These are phyloP conservation scores for Desmodesmus armatus DNA, from an alignment of 139 green algal species.

Conservation along the genomic window DNA sequence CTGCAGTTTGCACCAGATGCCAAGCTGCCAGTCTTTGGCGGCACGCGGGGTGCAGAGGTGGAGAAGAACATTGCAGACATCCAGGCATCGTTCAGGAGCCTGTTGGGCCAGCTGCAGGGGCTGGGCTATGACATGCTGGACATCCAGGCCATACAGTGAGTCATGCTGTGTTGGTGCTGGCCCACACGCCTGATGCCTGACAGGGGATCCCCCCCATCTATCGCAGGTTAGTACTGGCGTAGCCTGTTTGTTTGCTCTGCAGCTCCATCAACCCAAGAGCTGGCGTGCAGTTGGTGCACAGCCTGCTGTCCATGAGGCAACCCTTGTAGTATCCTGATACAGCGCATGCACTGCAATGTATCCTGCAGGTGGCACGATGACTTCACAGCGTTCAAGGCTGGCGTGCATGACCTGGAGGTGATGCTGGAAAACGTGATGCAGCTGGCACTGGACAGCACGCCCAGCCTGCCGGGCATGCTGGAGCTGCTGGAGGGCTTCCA, in stretches of 20 bases:
- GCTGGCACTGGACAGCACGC: constrained; percentile 67
- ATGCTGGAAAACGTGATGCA: constrained; percentile 85
- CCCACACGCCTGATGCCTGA: too few relatives aligned
- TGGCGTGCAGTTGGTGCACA: too few relatives aligned
- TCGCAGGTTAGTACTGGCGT: too few relatives aligned
- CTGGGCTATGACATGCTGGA: constrained; percentile 88
- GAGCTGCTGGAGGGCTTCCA: constrained; percentile 77
- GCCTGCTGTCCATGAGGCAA: too few relatives aligned
- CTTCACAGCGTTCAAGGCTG: constrained; percentile 89
- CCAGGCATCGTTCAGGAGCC: constrained; percentile 72
- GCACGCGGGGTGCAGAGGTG: constrained; percentile 82
- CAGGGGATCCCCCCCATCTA: too few relatives aligned
- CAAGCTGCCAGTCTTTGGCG: constrained; percentile 80
- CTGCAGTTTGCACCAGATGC: constrained; percentile 83
- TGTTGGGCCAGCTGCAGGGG: constrained; percentile 63
- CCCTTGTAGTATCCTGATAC: too few relatives aligned
- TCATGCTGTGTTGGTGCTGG: too few relatives aligned
- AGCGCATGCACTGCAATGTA: too few relatives aligned
- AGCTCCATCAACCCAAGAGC: too few relatives aligned
- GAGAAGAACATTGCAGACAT: constrained; percentile 87
- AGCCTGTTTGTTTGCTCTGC: too few relatives aligned
- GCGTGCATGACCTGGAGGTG: constrained; percentile 87
- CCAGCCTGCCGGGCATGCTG: constrained; percentile 23
- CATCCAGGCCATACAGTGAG: constrained; percentile 77
- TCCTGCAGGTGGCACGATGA: constrained; percentile 90